Evolutionary conservation across 352 stramenopile genomes (phyloP).

Genomic region (Plasmopara viticola): DNA sequence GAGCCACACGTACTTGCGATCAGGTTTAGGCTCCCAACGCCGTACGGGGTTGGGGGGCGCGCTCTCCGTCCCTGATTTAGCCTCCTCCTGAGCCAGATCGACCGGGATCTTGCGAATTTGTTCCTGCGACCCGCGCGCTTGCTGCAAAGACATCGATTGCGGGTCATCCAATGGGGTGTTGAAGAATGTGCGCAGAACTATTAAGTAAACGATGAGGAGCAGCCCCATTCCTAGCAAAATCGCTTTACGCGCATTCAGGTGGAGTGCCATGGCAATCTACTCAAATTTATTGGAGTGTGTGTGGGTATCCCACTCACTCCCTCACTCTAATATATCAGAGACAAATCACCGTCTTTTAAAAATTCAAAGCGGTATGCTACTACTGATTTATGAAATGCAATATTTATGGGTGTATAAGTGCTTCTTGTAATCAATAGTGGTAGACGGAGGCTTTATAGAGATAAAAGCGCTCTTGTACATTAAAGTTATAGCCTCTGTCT

Average conservation of each 20-base stretch:
- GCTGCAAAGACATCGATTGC: conserved; percentile 2
- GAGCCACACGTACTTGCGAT: conserved; percentile 82
- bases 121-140: conserved; percentile 4
- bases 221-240: conserved; percentile 47
- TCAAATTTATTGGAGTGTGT: too few species aligned
- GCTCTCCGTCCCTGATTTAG: conserved; percentile 8
- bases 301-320: too few species aligned
- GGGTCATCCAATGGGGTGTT: conserved; percentile 24
- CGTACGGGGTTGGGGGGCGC: conserved; percentile 14
- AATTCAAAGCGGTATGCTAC: too few species aligned
- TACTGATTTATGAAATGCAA: too few species aligned
- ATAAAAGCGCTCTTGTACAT: too few species aligned
- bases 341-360: too few species aligned
- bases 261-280: background rate
- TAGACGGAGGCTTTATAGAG: too few species aligned
- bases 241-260: conserved; percentile 44
- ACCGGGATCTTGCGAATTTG: conserved; percentile 6
- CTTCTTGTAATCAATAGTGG: too few species aligned
- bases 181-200: conserved; percentile 62
- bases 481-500: too few species aligned
- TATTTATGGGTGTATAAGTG: too few species aligned
- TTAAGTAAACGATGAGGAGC: conserved; percentile 61
- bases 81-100: conserved; percentile 5
- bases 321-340: too few species aligned
- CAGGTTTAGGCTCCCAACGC: conserved; percentile 47